Conservation (phyloP, 805 yeast species). For the Geotrichum ghanense region DNA sequence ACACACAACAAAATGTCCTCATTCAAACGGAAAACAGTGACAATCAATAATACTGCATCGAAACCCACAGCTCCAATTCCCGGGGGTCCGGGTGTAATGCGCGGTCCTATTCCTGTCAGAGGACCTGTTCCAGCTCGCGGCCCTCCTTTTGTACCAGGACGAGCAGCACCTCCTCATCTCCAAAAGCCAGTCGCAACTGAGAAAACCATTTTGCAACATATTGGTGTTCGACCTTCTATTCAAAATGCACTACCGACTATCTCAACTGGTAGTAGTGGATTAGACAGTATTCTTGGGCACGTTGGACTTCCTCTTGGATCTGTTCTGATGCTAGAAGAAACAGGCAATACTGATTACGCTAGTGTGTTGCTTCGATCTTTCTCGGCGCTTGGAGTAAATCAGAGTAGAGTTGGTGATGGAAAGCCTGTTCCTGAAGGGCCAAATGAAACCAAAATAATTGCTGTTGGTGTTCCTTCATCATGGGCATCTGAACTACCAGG, state of each 20-base stretch:
- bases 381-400: conserved; percentile 67
- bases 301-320: conserved; percentile 78
- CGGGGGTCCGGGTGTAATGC: background rate
- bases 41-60: too few species aligned
- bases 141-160: conserved; percentile 1
- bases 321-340: conserved; percentile 63
- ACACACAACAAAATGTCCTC: too few species aligned
- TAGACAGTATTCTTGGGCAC: conserved; percentile 67
- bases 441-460: conserved; percentile 43
- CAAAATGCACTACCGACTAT: conserved; percentile 62
- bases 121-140: conserved; percentile 3
- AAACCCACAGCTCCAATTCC: conserved; percentile 1
- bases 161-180: background rate
- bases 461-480: conserved; percentile 42
- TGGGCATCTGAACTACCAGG: conserved; percentile 76
- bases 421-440: conserved; percentile 12
- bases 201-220: conserved; percentile 26
- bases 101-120: background rate
- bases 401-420: conserved; percentile 33
- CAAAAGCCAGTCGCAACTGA: background rate
- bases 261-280: conserved; percentile 69
- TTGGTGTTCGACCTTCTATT: conserved; percentile 66
- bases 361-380: conserved; percentile 57
- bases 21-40: too few species aligned
- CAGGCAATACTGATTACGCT: conserved; percentile 80